phyloP scores from a whole-genome alignment of 1,284 basidiomycete species.

The Malassezia sp. region DNA sequence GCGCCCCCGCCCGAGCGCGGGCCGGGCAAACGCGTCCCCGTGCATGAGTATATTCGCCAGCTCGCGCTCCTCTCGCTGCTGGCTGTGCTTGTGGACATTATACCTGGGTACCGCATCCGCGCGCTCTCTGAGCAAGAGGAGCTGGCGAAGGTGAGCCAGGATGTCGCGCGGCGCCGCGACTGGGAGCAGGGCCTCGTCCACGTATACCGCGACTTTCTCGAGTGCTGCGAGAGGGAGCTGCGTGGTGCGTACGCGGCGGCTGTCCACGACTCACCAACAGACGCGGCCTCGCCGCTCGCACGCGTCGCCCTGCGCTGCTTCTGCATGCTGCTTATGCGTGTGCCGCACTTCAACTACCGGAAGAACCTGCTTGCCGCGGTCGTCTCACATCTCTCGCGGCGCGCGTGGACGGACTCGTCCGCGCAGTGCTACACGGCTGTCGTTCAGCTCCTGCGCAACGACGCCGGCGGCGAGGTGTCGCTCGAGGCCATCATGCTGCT shows the following conservation, averaged over 20 bases:
- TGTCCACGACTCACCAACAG: too few relatives aligned
- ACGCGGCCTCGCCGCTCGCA: slow-evolving; percentile 60
- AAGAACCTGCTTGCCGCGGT: slow-evolving; percentile 81
- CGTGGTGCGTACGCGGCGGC: too few relatives aligned
- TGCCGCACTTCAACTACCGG: slow-evolving; percentile 94
- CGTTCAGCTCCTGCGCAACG: slow-evolving; percentile 66
- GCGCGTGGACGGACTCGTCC: slow-evolving; percentile 54
- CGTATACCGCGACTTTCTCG: slow-evolving; percentile 79
- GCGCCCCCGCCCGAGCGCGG: slow-evolving; percentile 10
- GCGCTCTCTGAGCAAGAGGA: slow-evolving; percentile 78
- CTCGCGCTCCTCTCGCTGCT: slow-evolving; percentile 80
- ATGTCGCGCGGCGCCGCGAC: slow-evolving; percentile 77
- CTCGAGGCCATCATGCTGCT: slow-evolving; percentile 80
- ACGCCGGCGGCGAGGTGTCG: slow-evolving; percentile 66
- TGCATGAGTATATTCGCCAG: slow-evolving; percentile 73
- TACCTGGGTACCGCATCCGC: slow-evolving; percentile 70
- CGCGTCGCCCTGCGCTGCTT: slow-evolving; percentile 69
- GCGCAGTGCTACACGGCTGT: slow-evolving; percentile 70
- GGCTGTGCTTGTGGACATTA: slow-evolving; percentile 87
- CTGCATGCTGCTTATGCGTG: slow-evolving; percentile 68
- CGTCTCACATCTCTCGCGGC: slow-evolving; percentile 67
- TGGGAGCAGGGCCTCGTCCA: slow-evolving; percentile 90
- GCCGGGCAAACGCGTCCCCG: slow-evolving; percentile 49
- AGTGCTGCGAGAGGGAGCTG: slow-evolving; percentile 73
- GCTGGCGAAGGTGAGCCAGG: slow-evolving; percentile 83